Conservation (phyloP, 352 stramenopile species). For the Globisporangium abappressorium region DNA sequence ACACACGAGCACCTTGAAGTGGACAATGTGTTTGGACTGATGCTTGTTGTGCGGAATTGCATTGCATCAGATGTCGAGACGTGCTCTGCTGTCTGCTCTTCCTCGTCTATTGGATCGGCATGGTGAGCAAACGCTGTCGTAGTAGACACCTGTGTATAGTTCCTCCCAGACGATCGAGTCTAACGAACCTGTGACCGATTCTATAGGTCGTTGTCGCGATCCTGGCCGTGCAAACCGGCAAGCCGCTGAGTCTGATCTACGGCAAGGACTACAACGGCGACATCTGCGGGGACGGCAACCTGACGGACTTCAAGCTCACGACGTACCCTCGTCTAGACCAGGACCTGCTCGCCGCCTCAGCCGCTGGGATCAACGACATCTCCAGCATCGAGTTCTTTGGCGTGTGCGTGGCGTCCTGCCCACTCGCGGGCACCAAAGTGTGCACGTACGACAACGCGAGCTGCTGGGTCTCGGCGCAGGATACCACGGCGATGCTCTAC, state of each 20-base stretch:
- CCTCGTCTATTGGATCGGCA: conserved; percentile 84
- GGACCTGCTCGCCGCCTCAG: conserved; percentile 57
- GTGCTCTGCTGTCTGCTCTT: conserved; percentile 80
- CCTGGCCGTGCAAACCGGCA: conserved; percentile 57
- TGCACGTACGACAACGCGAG: conserved; percentile 69
- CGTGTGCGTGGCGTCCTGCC: conserved; percentile 68
- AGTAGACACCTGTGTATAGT: neutral
- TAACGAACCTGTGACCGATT: neutral
- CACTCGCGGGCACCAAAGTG: conserved; percentile 39
- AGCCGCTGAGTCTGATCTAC: conserved; percentile 76
- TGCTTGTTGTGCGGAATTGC: neutral
- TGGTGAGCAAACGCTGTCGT: conserved; percentile 30
- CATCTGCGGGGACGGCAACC: conserved; percentile 64
- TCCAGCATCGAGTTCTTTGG: conserved; percentile 74
- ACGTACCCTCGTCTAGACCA: conserved; percentile 80
- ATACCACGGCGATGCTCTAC: conserved; percentile 59
- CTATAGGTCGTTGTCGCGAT: conserved; percentile 44
- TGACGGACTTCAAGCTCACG: conserved; percentile 42
- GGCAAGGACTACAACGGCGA: conserved; percentile 80
- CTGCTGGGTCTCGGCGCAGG: conserved; percentile 61
- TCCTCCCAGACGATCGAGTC: neutral
- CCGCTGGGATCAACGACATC: conserved; percentile 30
- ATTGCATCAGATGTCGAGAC: conserved; percentile 63
- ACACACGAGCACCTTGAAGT: neutral
- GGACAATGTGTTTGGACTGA: neutral